Base-by-base conservation (phyloP, 805 yeast genomes). In the Ogataea paradorogensis region DNA sequence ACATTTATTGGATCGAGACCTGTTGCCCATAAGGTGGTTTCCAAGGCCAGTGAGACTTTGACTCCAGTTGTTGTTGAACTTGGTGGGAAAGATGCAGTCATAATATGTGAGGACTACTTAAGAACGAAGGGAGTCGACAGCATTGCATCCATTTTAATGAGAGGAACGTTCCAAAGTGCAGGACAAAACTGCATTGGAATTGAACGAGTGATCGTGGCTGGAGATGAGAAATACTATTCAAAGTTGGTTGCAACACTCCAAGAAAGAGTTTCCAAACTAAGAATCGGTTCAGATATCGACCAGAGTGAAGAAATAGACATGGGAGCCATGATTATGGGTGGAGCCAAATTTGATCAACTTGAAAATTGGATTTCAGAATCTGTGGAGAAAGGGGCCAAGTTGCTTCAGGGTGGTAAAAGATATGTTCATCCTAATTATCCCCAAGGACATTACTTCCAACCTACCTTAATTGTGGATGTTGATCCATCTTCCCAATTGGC, bases 101-200 rank as follows among this genome's bases (percentile, higher is more conserved):
- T 93, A 36, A 88, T 90, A 3, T 72, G 93, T 48, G 97, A 91
- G 55, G 93, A 87, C 51, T 83, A 77, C 27, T 68, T 76, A 46
- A 78, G 81, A 48, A 49, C 65, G 20, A 56, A 65, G 21, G 62
- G 66, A 4, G 49, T 76, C 29, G 62, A 70, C 7, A 64, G 72
- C 4, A 66, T 83, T 29, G 81, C 95, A 0, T 86, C 96, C 11
- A 80, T 89, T 18, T 74, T 93, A 27, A 74, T 93, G 83, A 74
- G 99, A 56, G 99, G 99, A 25, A 83, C 96, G 0, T 93, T 91
- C 69, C 99, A 93, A 66, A 84, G 95, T 38, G 85, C 96, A 0
- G 99, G 99, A 9, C 99, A 93, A 65, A 93, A 93, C 60, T 93
- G 99, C 67, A 93, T 93, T 55, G 98, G 99, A 27, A 85, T 93